A percentile compares a stretch with the other conserved stretches of the same genome.
phyloP scores from a whole-genome alignment of 495 filamentous ascomycete genomes.

The Trichocladium antarcticum region DNA sequence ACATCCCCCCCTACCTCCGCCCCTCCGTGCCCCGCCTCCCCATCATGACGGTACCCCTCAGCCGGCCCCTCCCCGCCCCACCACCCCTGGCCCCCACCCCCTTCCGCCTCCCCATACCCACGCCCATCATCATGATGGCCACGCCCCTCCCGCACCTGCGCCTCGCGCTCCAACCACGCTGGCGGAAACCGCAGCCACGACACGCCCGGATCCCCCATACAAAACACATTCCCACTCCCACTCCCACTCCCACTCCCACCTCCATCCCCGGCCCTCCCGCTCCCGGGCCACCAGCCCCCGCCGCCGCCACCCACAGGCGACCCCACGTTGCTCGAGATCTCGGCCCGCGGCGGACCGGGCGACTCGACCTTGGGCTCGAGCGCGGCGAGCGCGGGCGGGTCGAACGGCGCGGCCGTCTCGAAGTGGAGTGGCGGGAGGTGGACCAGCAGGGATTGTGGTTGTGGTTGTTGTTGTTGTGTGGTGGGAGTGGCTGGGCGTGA shows the following conservation, averaged over 20 bases:
- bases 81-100: too few relatives aligned
- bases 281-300: neutral
- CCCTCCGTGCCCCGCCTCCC: too few relatives aligned
- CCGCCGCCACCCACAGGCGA: neutral
- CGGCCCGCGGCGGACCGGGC: conserved; percentile 8
- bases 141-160: neutral
- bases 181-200: too few relatives aligned
- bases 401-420: neutral
- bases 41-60: neutral
- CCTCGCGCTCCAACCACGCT: neutral
- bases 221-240: neutral
- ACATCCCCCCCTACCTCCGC: too few relatives aligned
- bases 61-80: too few relatives aligned
- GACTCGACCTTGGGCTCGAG: conserved; percentile 19
- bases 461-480: neutral
- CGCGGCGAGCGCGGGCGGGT: neutral
- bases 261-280: neutral
- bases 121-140: too few relatives aligned
- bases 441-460: neutral
- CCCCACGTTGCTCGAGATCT: conserved; percentile 17
- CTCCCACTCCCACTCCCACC: neutral
- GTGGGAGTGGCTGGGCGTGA: neutral
- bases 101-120: neutral
- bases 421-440: neutral
- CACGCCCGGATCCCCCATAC: too few relatives aligned